Conservation (phyloP, 495 filamentous ascomycete genomes). For the Apiosordaria backusii region DNA sequence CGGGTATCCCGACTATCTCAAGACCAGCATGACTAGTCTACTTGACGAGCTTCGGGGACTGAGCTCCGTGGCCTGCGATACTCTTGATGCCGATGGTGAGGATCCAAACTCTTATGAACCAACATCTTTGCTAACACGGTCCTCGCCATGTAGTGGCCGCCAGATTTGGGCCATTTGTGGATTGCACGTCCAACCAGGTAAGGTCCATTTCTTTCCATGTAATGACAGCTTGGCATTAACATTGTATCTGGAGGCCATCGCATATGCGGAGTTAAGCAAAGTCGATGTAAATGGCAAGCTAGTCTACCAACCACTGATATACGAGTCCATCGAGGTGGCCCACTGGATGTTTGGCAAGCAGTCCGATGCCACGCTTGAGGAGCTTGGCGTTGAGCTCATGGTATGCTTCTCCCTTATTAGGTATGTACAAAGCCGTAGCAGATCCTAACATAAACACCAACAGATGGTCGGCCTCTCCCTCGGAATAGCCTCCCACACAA, state of each 20-base stretch:
- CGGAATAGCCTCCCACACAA: constrained; percentile 48
- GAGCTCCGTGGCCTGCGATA: constrained; percentile 58
- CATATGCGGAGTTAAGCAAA: constrained; percentile 51
- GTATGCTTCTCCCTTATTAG: constrained; percentile 26
- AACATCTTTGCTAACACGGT: not conserved
- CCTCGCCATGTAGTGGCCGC: constrained; percentile 44
- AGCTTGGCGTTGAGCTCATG: constrained; percentile 60
- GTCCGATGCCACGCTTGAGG: constrained; percentile 37
- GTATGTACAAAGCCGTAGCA: not conserved
- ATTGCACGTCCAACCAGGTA: constrained; percentile 68
- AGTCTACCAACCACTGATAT: constrained; percentile 43
- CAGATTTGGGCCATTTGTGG: constrained; percentile 56
- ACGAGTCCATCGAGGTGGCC: constrained; percentile 44
- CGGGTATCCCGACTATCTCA: too few relatives aligned
- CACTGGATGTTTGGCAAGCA: constrained; percentile 37
- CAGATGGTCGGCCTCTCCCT: constrained; percentile 45
- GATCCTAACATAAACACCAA: not conserved
- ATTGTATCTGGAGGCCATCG: constrained; percentile 50
- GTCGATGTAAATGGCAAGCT: constrained; percentile 38
- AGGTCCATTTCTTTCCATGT: constrained; percentile 9
- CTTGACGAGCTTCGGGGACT: constrained; percentile 42
- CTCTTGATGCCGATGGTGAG: constrained; percentile 54
- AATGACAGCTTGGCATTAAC: not conserved
- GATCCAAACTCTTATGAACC: not conserved
- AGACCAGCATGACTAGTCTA: constrained; percentile 28